A percentile compares a stretch with the other conserved stretches of the same genome.
These are phyloP conservation scores for Penicillium griseofulvum DNA, from an alignment of 2,329 filamentous ascomycete genomes.

Conservation along the genomic window DNA sequence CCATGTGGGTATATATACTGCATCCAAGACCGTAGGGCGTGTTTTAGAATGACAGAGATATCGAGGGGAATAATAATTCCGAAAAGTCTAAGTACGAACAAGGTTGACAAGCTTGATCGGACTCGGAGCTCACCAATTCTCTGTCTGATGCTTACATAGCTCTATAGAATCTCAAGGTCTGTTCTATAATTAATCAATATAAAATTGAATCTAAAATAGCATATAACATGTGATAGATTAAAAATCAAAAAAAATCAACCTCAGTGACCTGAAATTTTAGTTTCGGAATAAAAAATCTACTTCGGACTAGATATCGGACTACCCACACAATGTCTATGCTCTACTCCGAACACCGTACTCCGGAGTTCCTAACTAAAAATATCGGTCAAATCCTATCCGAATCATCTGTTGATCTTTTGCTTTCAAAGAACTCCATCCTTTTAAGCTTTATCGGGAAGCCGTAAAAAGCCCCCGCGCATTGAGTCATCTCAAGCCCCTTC, in stretches of 20 bases:
- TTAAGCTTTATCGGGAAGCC: neutral
- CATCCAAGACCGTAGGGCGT: slow-evolving; percentile 10
- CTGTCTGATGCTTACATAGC: neutral
- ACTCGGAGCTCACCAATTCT: neutral
- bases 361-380: neutral
- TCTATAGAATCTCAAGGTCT: neutral
- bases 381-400: neutral
- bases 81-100: neutral
- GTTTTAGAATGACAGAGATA: neutral
- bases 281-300: neutral
- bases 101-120: neutral
- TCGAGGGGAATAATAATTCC: neutral
- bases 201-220: neutral
- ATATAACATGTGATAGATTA: neutral
- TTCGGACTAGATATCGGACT: slow-evolving; percentile 5
- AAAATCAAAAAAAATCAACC: neutral
- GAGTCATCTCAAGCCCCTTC: slow-evolving; percentile 9
- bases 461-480: neutral
- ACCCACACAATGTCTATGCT: no score
- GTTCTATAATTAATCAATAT: neutral
- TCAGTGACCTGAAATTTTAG: no score
- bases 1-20: neutral
- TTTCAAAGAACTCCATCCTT: neutral
- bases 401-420: neutral
- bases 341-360: neutral